phyloP scores from a whole-genome alignment of 352 stramenopile genomes.

The Globisporangium cederbergense region DNA sequence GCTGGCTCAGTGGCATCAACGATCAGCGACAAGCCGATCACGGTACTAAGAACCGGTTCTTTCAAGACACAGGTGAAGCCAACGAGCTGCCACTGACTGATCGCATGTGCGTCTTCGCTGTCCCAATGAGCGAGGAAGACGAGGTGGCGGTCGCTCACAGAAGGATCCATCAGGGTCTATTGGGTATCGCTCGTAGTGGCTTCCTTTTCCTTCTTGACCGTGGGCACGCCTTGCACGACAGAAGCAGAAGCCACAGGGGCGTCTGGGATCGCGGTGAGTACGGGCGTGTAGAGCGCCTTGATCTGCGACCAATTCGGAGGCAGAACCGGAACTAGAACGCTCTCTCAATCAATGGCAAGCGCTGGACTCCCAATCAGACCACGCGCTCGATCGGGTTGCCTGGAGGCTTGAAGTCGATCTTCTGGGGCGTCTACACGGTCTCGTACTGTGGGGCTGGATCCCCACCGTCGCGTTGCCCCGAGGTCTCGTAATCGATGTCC shows the following conservation, averaged over 20 bases:
- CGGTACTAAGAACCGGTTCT: background rate
- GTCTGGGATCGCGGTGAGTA: background rate
- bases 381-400: too few relatives aligned
- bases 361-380: too few relatives aligned
- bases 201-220: background rate
- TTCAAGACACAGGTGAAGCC: constrained; percentile 5
- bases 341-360: too few relatives aligned
- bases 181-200: background rate
- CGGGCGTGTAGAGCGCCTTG: background rate
- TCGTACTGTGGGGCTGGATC: too few relatives aligned
- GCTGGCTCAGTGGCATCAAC: background rate
- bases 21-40: background rate
- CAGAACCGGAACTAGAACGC: too few relatives aligned
- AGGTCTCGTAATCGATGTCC: too few relatives aligned
- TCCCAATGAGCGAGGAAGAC: background rate
- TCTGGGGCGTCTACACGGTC: too few relatives aligned
- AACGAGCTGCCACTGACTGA: background rate
- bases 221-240: background rate
- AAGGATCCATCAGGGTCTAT: background rate
- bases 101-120: background rate
- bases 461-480: too few relatives aligned
- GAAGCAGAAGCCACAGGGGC: background rate
- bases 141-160: background rate
- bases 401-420: too few relatives aligned
- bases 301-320: background rate